A percentile compares a stretch with the other conserved stretches of the same genome.
phyloP scores from a whole-genome alignment of 139 green algal genomes.

The Chlorella ohadii region DNA sequence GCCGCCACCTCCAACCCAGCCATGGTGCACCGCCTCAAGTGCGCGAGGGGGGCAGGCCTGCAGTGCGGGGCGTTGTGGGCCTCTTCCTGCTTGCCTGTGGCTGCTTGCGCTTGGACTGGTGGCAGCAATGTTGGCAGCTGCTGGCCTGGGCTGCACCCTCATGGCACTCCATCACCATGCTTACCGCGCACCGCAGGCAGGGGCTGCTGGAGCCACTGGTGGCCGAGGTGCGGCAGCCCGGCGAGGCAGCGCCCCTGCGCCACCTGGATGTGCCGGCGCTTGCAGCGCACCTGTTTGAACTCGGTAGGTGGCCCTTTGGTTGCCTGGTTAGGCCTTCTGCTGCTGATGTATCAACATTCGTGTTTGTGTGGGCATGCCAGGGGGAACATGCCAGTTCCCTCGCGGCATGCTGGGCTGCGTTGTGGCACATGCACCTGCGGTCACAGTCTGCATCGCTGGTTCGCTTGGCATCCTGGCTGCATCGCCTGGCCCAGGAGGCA shows the following conservation, averaged over 20 bases:
- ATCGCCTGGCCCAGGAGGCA: conserved; percentile 37
- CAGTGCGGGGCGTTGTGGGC: too few species aligned
- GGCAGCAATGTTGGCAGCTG: too few species aligned
- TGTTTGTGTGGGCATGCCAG: too few species aligned
- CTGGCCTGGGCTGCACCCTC: too few species aligned
- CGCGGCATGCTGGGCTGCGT: background rate
- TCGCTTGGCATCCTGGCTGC: too few species aligned
- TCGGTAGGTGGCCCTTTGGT: conserved; percentile 48
- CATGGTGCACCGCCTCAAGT: conserved; percentile 35
- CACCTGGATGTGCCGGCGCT: conserved; percentile 53
- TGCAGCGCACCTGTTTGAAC: conserved; percentile 68
- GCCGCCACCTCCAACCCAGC: background rate
- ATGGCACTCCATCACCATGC: background rate
- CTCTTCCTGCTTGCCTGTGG: too few species aligned
- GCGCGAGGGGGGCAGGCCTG: background rate
- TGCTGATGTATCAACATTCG: too few species aligned
- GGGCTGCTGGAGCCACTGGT: conserved; percentile 67
- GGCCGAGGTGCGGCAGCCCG: conserved; percentile 48
- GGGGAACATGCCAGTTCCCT: too few species aligned
- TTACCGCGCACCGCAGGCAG: conserved; percentile 46
- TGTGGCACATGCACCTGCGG: background rate
- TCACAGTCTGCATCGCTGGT: too few species aligned
- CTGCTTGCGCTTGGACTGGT: too few species aligned
- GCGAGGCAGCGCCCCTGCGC: conserved; percentile 27
- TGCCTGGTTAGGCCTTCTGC: too few species aligned